A percentile compares a stretch with the other conserved stretches of the same genome.
Conservation (phyloP, 1,139 yeast species). For the Hansenula sp. region DNA sequence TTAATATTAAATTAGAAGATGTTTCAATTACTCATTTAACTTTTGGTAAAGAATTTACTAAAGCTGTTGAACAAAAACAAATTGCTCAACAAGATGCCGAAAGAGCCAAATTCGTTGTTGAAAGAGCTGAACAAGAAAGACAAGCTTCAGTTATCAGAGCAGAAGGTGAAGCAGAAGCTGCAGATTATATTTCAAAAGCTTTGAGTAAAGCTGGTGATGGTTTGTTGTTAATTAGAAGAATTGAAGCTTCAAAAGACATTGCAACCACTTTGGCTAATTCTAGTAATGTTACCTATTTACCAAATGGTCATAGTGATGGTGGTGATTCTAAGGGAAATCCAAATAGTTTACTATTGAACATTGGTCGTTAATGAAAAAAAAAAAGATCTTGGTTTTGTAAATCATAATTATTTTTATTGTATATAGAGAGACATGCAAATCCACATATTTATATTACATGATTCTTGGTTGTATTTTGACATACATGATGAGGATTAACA, state of each 20-base stretch:
- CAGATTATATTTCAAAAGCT: conserved; percentile 92
- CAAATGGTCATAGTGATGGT: conserved; percentile 37
- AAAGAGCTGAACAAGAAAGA: conserved; percentile 96
- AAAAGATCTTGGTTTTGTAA: too few species aligned
- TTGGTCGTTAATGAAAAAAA: conserved; percentile 41
- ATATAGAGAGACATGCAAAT: not conserved
- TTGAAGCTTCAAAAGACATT: conserved; percentile 95
- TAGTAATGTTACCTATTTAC: conserved; percentile 88
- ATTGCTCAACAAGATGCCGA: conserved; percentile 99
- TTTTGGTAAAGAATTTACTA: conserved; percentile 94
- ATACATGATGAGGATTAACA: too few species aligned
- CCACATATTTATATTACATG: too few species aligned
- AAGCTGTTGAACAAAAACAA: conserved; percentile 98
- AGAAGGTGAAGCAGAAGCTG: conserved; percentile 99
- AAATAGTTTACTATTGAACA: conserved; percentile 49
- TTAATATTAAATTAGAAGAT: conserved; percentile 89
- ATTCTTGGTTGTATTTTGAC: too few species aligned
- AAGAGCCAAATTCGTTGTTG: conserved; percentile 90
- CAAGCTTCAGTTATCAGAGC: conserved; percentile 95
- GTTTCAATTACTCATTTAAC: conserved; percentile 98
- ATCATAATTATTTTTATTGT: too few species aligned
- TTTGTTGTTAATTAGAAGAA: conserved; percentile 84
- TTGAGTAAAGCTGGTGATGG: conserved; percentile 96
- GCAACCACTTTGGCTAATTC: conserved; percentile 83
- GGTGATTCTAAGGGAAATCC: conserved; percentile 23